phyloP scores from a whole-genome alignment of 495 filamentous ascomycete genomes.

The Penicillium diatomitis region DNA sequence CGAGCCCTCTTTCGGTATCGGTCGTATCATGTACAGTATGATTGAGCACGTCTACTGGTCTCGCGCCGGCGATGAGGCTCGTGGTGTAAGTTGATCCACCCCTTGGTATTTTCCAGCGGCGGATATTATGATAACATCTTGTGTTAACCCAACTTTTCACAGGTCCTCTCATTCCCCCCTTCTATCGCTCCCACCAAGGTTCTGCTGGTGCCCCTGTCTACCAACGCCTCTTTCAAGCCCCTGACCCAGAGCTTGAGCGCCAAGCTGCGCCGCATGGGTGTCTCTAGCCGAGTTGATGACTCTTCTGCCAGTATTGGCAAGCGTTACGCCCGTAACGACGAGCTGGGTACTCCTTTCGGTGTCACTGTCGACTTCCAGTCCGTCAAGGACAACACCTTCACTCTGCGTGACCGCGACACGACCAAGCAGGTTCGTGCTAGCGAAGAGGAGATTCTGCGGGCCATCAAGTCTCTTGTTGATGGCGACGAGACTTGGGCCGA shows the following conservation, averaged over 20 bases:
- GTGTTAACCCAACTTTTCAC: neutral
- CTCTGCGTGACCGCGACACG: slow-evolving; percentile 57
- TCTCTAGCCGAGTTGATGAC: slow-evolving; percentile 58
- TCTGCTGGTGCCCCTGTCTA: slow-evolving; percentile 57
- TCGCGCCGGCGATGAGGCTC: slow-evolving; percentile 51
- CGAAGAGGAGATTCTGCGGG: slow-evolving; percentile 56
- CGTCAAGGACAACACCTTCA: slow-evolving; percentile 56
- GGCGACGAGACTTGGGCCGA: slow-evolving; percentile 59
- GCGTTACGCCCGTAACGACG: slow-evolving; percentile 57
- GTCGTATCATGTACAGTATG: slow-evolving; percentile 67
- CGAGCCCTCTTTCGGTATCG: slow-evolving; percentile 80
- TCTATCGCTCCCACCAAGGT: slow-evolving; percentile 61
- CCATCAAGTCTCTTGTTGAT: slow-evolving; percentile 50
- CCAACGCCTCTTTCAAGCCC: slow-evolving; percentile 48
- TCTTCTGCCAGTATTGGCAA: slow-evolving; percentile 62
- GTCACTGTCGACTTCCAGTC: slow-evolving; percentile 66
- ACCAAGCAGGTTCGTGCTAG: slow-evolving; percentile 59
- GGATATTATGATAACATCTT: neutral
- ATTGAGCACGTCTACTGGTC: slow-evolving; percentile 78
- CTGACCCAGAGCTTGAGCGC: slow-evolving; percentile 41
- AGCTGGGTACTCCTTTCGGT: slow-evolving; percentile 57
- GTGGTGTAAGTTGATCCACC: slow-evolving; percentile 44
- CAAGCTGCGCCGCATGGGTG: slow-evolving; percentile 47
- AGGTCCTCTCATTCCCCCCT: slow-evolving; percentile 62
- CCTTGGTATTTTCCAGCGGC: slow-evolving; percentile 2